phyloP scores from a whole-genome alignment of 2,329 filamentous ascomycete species.

The Aspergillus tubingensis region DNA sequence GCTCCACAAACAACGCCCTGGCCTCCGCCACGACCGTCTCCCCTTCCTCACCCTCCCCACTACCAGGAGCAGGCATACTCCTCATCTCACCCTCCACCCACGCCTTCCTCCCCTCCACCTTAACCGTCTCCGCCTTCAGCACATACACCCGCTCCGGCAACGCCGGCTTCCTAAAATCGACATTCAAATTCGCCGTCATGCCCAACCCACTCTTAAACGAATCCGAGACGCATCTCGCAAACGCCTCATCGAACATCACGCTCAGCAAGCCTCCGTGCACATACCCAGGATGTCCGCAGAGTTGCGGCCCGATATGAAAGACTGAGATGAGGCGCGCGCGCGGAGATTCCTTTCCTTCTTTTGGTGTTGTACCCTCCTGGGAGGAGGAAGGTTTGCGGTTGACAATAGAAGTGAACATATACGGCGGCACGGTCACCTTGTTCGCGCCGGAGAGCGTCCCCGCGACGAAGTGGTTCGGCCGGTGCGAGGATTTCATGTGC shows the following conservation, averaged over 20 bases:
- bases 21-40: slow-evolving; percentile 37
- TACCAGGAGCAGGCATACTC: slow-evolving; percentile 11
- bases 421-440: slow-evolving; percentile 74
- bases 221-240: slow-evolving; percentile 37
- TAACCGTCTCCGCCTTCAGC: slow-evolving; percentile 33
- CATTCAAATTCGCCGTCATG: slow-evolving; percentile 41
- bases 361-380: neutral
- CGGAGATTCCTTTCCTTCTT: neutral
- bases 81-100: slow-evolving; percentile 39
- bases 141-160: slow-evolving; percentile 36
- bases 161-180: slow-evolving; percentile 39
- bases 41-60: slow-evolving; percentile 22
- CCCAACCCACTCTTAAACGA: slow-evolving; percentile 35
- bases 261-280: slow-evolving; percentile 39
- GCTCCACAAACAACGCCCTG: slow-evolving; percentile 42
- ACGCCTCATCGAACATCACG: slow-evolving; percentile 41
- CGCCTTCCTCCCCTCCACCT: slow-evolving; percentile 40
- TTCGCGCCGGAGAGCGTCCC: slow-evolving; percentile 72
- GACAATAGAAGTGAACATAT: slow-evolving; percentile 42
- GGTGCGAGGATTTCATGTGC: slow-evolving; percentile 71
- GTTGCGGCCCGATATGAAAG: slow-evolving; percentile 36
- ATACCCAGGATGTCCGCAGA: slow-evolving; percentile 40
- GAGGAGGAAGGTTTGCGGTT: neutral
- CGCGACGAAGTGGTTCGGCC: slow-evolving; percentile 74
- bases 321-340: slow-evolving; percentile 21